Percentiles rank a stretch among this genome's conserved stretches.
Evolutionary conservation across 2,329 filamentous ascomycete species (phyloP).

Genomic region (Paraconiothyrium brasiliense): DNA sequence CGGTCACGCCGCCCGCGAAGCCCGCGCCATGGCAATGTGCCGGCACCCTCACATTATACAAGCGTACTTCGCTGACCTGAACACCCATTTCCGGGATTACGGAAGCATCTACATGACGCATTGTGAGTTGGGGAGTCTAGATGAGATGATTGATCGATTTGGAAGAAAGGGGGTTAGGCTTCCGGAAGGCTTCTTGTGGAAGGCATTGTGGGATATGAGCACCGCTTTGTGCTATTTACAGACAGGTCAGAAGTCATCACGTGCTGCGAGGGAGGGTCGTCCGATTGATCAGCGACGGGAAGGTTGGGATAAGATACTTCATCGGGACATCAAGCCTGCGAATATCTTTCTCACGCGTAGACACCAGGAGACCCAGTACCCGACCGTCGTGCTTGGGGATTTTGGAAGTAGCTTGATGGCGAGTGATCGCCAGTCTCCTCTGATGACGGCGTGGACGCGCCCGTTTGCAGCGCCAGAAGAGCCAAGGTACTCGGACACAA

Average conservation of each 20-base stretch:
- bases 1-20: constrained; percentile 18
- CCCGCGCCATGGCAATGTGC: constrained; percentile 10
- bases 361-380: constrained; percentile 10
- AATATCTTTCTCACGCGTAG: constrained; percentile 27
- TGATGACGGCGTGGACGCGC: neutral
- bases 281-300: neutral
- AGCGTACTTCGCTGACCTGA: constrained; percentile 1
- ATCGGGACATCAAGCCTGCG: constrained; percentile 30
- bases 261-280: neutral
- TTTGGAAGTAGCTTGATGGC: constrained; percentile 21
- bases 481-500: neutral
- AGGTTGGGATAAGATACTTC: constrained; percentile 23
- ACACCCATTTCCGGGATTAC: neutral
- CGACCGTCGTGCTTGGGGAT: constrained; percentile 23
- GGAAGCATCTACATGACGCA: constrained; percentile 24
- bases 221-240: constrained; percentile 26
- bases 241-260: constrained; percentile 15
- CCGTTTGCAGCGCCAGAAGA: constrained; percentile 12
- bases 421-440: neutral
- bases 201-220: constrained; percentile 22
- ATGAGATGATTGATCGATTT: constrained; percentile 18
- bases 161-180: neutral
- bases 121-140: constrained; percentile 28
- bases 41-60: constrained; percentile 16
- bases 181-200: constrained; percentile 27